Evolutionary conservation across 345 rosid species (phyloP), one percentile per base, ranked within the genome.

Genomic region (Citrus trifoliata): DNA sequence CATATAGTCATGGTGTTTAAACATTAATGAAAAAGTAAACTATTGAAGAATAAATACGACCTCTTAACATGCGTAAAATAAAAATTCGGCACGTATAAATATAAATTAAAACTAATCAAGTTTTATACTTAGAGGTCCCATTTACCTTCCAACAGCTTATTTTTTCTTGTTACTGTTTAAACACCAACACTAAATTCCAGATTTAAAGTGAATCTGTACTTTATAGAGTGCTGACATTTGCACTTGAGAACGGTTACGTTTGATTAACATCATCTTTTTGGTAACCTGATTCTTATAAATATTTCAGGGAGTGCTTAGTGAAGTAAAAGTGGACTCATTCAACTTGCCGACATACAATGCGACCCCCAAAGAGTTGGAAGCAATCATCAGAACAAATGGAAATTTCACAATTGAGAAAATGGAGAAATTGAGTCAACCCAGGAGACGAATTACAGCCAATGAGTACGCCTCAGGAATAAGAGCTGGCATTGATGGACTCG

Each of bases 351-450:
- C 59, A 0, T 73, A 82, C 80, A 53, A 25, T 37, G 67, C 82
- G 2, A 5, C 60, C 7, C 55, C 21, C 6, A 76, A 61, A 18
- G 83, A 85, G 64, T 1, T 82, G 28, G 75, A 78, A n/a, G 18
- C 27, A 51, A 42, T 1, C 0, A 67, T 85, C 40, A 33, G 75
- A 6, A 4, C 22, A 75, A 85, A 82, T 19, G 56, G 73, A 65
- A 51, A 56, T 71, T 84, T 86, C 27, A 68, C n/a, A 4, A 53
- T 86, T 42, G 85, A 82, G 71, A 75, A 38, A 27, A 68, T 86
- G 77, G 79, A 83, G 69, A 21, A 7, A 10, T 2, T 19, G 51
- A 46, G 51, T 12, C 18, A 46, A 46, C 51, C 51, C 18, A 46
- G 51, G 1, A 46, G 51, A 46, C 16, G 14, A 12, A 16, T 1